These are phyloP conservation scores for Colletotrichum lupini DNA, from an alignment of 2,329 filamentous ascomycete genomes.

Conservation along the genomic window DNA sequence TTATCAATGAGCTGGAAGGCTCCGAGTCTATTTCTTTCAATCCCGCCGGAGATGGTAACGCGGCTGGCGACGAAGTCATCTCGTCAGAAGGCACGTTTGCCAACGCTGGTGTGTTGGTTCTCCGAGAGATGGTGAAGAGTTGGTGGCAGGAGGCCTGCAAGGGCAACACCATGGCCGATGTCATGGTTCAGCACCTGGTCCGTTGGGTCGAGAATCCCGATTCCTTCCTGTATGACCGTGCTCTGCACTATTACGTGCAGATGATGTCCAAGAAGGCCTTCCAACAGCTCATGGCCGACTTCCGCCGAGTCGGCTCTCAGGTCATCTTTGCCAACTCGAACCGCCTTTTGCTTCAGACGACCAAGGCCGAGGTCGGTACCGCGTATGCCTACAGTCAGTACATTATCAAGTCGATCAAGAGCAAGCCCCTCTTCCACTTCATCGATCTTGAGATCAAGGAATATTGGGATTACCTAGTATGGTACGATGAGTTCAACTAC, in stretches of 20 bases:
- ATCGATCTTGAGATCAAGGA: conserved; percentile 97
- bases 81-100: conserved; percentile 75
- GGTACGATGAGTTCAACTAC: conserved; percentile 99
- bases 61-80: conserved; percentile 70
- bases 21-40: conserved; percentile 89
- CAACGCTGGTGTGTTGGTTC: conserved; percentile 87
- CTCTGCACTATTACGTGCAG: conserved; percentile 96
- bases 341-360: conserved; percentile 91
- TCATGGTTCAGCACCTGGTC: conserved; percentile 96
- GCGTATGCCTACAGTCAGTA: conserved; percentile 98
- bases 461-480: conserved; percentile 99
- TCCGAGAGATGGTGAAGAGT: conserved; percentile 97
- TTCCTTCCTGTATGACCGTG: conserved; percentile 94
- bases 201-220: conserved; percentile 96
- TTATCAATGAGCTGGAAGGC: conserved; percentile 96
- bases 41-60: conserved; percentile 72
- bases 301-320: conserved; percentile 92
- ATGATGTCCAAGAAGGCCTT: conserved; percentile 99
- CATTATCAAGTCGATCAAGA: conserved; percentile 96
- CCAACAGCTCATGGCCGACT: conserved; percentile 96
- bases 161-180: conserved; percentile 93
- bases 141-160: conserved; percentile 98
- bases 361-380: conserved; percentile 95
- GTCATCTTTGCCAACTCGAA: conserved; percentile 95
- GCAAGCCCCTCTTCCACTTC: conserved; percentile 95